Conservation (phyloP, 2,329 filamentous ascomycete genomes). For the Ceratocystis ficicola region DNA sequence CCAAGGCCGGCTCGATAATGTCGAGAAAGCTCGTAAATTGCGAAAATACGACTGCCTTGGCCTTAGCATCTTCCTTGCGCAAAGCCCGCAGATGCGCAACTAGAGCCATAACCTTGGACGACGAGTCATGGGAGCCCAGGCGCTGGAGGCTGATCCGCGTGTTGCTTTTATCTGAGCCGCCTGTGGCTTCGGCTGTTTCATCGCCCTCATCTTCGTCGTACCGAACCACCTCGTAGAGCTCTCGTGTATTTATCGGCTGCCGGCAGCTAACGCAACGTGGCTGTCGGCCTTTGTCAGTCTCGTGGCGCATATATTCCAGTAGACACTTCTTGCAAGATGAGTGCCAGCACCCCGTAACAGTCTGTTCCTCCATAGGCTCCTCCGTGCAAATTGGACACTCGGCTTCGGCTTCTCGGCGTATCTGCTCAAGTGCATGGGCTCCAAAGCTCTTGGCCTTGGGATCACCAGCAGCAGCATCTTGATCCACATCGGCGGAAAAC, state of each 20-base stretch:
- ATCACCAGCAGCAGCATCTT: constrained; percentile 40
- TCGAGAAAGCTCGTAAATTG: constrained; percentile 96
- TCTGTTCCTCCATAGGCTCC: constrained; percentile 89
- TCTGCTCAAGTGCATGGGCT: constrained; percentile 76
- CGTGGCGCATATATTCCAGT: constrained; percentile 79
- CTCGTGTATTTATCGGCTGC: constrained; percentile 64
- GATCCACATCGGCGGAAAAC: constrained; percentile 59
- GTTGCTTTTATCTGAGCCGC: constrained; percentile 25
- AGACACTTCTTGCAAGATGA: constrained; percentile 90
- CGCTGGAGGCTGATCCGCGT: constrained; percentile 49
- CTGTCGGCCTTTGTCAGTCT: constrained; percentile 60
- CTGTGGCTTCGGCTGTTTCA: background rate
- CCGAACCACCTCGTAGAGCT: constrained; percentile 84
- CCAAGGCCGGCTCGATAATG: constrained; percentile 72
- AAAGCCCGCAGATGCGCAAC: constrained; percentile 61
- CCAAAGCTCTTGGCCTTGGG: constrained; percentile 48
- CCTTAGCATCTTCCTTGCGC: constrained; percentile 50
- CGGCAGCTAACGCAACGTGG: constrained; percentile 88
- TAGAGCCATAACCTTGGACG: constrained; percentile 76
- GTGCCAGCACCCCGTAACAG: constrained; percentile 95
- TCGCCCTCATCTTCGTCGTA: constrained; percentile 47
- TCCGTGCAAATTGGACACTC: constrained; percentile 94
- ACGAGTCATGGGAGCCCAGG: constrained; percentile 54
- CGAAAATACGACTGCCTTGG: constrained; percentile 88
- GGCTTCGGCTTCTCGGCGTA: constrained; percentile 73